Evolutionary conservation across 1,284 basidiomycete genomes (phyloP), one percentile per base, ranked within the genome.

Genomic region (Sutorius eximius): DNA sequence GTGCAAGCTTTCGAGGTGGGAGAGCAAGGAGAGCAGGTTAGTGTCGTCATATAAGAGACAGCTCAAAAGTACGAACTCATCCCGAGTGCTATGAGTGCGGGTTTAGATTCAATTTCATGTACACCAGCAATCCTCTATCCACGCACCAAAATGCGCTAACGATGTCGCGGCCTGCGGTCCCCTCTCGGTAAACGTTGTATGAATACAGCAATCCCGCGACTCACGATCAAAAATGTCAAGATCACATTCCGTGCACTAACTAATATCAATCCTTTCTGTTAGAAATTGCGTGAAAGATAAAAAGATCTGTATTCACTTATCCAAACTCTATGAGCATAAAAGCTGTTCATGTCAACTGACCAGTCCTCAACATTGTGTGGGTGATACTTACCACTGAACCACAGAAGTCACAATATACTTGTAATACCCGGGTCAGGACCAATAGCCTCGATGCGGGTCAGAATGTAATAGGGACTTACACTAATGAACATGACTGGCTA

Each of bases 251-350:
- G 40, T 36, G 16, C 16, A 41, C 59, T 60, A 10, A 62, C 59
- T 62, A n/a, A 29, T 10, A 1, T 18, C 27, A n/a, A n/a, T 1
- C 5, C 2, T 1, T 15, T 20, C 6, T 7, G n/a, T 52, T 7
- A 22, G 34, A 15, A 20, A 20, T 27, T 2, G 30, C 0, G 6
- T 13, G 15, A n/a, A 11, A 49, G 10, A 7, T 33, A 22, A 27
- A 13, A 27, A 1, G 5, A 5, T 22, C n/a, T 5, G 2, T 13
- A 36, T 55, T 44, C 24, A 63, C 59, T 63, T 37, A 61, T 61
- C 61, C 61, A 61, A 29, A 63, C 20, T 37, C 59, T 47, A 11
- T 61, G 59, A 8, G 55, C 59, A 24, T 58, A 61, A 43, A 63
- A 61, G n/a, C 61, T 63, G 5, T 15, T 10, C 16, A 36, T 11